phyloP scores from a whole-genome alignment of 2,329 filamentous ascomycete genomes.

The Arachnopeziza araneosa region DNA sequence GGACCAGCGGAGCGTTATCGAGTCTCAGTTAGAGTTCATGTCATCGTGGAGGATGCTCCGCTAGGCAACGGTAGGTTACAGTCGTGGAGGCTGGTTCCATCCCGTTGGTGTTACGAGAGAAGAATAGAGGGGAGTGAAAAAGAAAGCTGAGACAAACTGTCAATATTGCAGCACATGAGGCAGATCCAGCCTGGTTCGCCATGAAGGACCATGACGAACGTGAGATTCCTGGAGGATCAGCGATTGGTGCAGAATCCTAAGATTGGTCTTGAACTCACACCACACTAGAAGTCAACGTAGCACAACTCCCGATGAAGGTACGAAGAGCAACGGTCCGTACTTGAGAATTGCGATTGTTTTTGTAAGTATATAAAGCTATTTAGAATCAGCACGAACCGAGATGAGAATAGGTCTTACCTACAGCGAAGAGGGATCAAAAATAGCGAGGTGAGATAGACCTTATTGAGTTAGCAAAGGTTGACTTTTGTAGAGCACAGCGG shows the following conservation, averaged over 20 bases:
- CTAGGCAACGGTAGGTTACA: too few relatives aligned
- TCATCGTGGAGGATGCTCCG: too few relatives aligned
- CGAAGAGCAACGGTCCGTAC: conserved; percentile 49
- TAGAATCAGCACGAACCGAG: not conserved
- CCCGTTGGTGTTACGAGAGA: too few relatives aligned
- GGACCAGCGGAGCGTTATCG: too few relatives aligned
- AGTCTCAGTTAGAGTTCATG: too few relatives aligned
- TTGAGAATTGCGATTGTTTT: conserved; percentile 37
- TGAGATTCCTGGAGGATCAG: conserved; percentile 44
- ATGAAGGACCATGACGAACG: conserved; percentile 50
- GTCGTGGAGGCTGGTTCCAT: too few relatives aligned
- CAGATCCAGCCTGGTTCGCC: conserved; percentile 62
- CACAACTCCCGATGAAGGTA: conserved; percentile 53
- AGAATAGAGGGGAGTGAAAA: not conserved
- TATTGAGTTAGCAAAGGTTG: not conserved
- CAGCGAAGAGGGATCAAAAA: conserved; percentile 56
- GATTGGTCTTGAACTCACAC: conserved; percentile 37
- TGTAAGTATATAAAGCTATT: conserved; percentile 50
- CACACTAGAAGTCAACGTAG: conserved; percentile 52
- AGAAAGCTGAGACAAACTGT: conserved; percentile 40
- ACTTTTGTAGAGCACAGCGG: not conserved
- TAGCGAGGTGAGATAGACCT: conserved; percentile 54
- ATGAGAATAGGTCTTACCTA: conserved; percentile 29
- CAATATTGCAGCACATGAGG: conserved; percentile 59
- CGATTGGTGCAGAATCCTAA: too few relatives aligned